Percentiles rank a stretch among this genome's conserved stretches.
Conservation (phyloP, 1,284 basidiomycete genomes). For the Melampsora larici-populina region DNA sequence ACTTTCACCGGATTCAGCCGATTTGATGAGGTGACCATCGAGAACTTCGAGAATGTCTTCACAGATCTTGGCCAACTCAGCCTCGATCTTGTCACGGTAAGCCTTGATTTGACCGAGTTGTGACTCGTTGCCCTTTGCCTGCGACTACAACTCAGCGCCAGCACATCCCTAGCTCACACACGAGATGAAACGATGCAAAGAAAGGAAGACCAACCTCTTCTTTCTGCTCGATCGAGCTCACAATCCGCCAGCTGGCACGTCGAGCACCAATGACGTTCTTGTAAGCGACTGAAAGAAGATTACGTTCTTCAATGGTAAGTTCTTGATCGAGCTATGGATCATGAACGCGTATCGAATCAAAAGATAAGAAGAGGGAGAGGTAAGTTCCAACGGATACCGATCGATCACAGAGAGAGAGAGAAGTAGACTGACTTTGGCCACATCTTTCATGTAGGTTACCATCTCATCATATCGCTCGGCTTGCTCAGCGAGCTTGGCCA, state of each 20-base stretch:
- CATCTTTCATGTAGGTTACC: slow-evolving; percentile 99
- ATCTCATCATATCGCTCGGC: slow-evolving; percentile 94
- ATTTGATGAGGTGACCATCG: slow-evolving; percentile 53
- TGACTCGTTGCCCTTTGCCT: slow-evolving; percentile 51
- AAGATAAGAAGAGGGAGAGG: neutral
- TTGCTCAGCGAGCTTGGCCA: slow-evolving; percentile 75
- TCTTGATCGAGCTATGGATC: slow-evolving; percentile 50
- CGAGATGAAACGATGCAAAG: neutral
- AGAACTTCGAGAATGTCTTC: slow-evolving; percentile 53
- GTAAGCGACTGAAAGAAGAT: slow-evolving; percentile 59
- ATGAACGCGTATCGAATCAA: neutral
- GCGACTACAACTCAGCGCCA: neutral
- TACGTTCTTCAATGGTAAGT: slow-evolving; percentile 58
- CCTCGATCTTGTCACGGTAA: slow-evolving; percentile 53
- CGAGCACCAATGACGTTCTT: slow-evolving; percentile 59
- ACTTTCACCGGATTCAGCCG: slow-evolving; percentile 53
- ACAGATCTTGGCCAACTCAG: slow-evolving; percentile 51
- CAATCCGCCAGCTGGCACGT: slow-evolving; percentile 58
- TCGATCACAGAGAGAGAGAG: too few relatives aligned
- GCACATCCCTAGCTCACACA: neutral
- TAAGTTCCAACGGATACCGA: neutral
- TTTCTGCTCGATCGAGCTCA: slow-evolving; percentile 59
- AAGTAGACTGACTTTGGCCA: slow-evolving; percentile 59
- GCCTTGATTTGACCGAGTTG: slow-evolving; percentile 52
- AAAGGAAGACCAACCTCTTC: slow-evolving; percentile 52